Conservation (phyloP, 164 flowering plant species). For the Umbellularia californica region DNA sequence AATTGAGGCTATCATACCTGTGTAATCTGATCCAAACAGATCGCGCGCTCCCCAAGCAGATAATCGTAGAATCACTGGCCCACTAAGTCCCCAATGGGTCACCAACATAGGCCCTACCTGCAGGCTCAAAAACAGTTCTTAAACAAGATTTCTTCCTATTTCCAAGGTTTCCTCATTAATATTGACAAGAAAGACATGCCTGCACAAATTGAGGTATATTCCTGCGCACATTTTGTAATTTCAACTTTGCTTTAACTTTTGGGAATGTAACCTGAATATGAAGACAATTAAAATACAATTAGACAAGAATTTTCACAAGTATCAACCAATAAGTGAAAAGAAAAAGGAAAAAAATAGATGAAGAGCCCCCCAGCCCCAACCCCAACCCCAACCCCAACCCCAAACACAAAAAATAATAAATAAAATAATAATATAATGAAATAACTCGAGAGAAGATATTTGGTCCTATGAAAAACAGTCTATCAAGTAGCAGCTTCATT, state of each 20-base stretch:
- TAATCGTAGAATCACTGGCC: slow-evolving; percentile 88
- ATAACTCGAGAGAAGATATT: no score
- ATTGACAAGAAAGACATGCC: slow-evolving; percentile 34
- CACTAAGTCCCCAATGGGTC: slow-evolving; percentile 99
- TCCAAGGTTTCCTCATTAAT: background rate
- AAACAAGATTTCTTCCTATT: background rate
- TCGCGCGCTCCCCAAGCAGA: slow-evolving; percentile 98
- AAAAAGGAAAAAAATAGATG: background rate
- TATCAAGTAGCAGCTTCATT: no score
- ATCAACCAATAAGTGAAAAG: background rate
- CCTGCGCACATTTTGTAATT: slow-evolving; percentile 42
- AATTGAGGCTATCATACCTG: slow-evolving; percentile 33
- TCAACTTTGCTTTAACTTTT: slow-evolving; percentile 71
- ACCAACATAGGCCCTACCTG: slow-evolving; percentile 95
- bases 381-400: background rate
- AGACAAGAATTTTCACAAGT: background rate
- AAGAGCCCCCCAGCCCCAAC: no score
- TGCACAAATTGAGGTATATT: slow-evolving; percentile 62
- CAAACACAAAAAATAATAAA: background rate
- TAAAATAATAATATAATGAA: no score
- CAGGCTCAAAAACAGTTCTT: slow-evolving; percentile 14
- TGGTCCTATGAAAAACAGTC: no score
- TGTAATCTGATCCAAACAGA: slow-evolving; percentile 57
- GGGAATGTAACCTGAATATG: slow-evolving; percentile 64
- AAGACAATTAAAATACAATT: slow-evolving; percentile 1